Conservation (phyloP, 2,329 filamentous ascomycete species). For the Acrodontium crateriforme region DNA sequence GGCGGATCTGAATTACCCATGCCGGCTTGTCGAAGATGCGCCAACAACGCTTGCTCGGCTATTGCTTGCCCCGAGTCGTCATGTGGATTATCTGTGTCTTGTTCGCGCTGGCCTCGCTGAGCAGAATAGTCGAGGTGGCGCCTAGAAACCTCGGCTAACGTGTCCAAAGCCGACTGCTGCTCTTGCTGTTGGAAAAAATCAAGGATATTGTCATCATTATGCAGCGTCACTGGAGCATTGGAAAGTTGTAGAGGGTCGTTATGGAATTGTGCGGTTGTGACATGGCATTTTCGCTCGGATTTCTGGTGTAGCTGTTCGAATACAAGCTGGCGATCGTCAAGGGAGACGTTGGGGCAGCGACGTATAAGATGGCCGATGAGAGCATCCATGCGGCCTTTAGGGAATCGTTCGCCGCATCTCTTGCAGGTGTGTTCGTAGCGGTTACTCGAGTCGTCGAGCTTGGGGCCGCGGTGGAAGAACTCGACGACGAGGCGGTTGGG, state of each 20-base stretch:
- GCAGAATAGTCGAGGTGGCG: slow-evolving; percentile 54
- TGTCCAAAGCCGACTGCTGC: slow-evolving; percentile 71
- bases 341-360: slow-evolving; percentile 57
- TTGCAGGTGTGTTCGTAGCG: slow-evolving; percentile 75
- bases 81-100: neutral
- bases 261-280: neutral
- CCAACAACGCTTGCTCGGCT: slow-evolving; percentile 5
- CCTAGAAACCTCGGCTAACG: slow-evolving; percentile 74
- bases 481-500: slow-evolving; percentile 75
- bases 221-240: too few species aligned
- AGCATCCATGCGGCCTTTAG: slow-evolving; percentile 76
- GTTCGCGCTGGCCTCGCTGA: slow-evolving; percentile 4
- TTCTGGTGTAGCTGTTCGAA: slow-evolving; percentile 38
- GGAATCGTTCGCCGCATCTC: slow-evolving; percentile 40
- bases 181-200: neutral
- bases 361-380: slow-evolving; percentile 71
- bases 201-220: neutral
- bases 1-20: too few species aligned
- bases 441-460: slow-evolving; percentile 80
- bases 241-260: too few species aligned
- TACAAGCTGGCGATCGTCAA: slow-evolving; percentile 35
- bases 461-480: slow-evolving; percentile 76
- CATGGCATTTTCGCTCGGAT: neutral
- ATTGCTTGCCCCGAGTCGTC: slow-evolving; percentile 1
- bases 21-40: slow-evolving; percentile 1